A percentile compares a stretch with the other conserved stretches of the same genome.
These are phyloP conservation scores for Fusarium albidum DNA, from an alignment of 2,329 filamentous ascomycete genomes.

Conservation along the genomic window DNA sequence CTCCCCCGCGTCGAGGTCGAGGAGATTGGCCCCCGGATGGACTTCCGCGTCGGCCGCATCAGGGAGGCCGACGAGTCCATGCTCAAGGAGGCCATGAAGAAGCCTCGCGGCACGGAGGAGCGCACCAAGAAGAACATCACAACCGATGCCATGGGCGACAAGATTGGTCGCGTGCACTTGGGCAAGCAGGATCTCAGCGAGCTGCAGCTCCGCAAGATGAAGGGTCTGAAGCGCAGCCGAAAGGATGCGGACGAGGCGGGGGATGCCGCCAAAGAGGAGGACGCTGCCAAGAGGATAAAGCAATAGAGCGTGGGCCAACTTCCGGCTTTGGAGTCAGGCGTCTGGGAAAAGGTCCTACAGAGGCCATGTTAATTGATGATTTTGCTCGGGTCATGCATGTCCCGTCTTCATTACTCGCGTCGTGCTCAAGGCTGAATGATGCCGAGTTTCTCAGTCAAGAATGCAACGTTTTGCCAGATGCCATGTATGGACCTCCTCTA, in stretches of 20 bases:
- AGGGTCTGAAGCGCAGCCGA: conserved; percentile 88
- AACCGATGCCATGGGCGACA: conserved; percentile 92
- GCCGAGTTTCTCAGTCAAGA: too few relatives aligned
- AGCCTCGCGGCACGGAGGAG: conserved; percentile 77
- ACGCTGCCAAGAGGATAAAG: conserved; percentile 50
- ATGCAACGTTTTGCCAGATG: too few relatives aligned
- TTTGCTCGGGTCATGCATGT: conserved; percentile 25
- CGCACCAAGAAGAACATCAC: conserved; percentile 95
- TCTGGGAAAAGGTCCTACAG: conserved; percentile 41
- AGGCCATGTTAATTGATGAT: conserved; percentile 42
- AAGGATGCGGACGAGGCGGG: conserved; percentile 63
- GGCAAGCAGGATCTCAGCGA: conserved; percentile 87
- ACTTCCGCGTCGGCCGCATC: conserved; percentile 85
- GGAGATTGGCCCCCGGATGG: conserved; percentile 93
- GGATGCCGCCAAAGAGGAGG: conserved; percentile 51
- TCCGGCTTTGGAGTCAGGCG: conserved; percentile 43
- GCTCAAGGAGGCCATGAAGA: conserved; percentile 91
- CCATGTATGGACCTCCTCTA: too few relatives aligned
- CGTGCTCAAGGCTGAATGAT: background rate
- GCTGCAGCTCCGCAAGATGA: conserved; percentile 98
- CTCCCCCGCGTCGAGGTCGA: conserved; percentile 92
- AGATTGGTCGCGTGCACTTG: conserved; percentile 91
- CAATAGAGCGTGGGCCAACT: conserved; percentile 37
- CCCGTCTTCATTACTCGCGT: conserved; percentile 2
- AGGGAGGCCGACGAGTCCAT: conserved; percentile 80